Evolutionary conservation across 2,329 filamentous ascomycete genomes (phyloP).

Genomic region (Cryphonectria naterciae): DNA sequence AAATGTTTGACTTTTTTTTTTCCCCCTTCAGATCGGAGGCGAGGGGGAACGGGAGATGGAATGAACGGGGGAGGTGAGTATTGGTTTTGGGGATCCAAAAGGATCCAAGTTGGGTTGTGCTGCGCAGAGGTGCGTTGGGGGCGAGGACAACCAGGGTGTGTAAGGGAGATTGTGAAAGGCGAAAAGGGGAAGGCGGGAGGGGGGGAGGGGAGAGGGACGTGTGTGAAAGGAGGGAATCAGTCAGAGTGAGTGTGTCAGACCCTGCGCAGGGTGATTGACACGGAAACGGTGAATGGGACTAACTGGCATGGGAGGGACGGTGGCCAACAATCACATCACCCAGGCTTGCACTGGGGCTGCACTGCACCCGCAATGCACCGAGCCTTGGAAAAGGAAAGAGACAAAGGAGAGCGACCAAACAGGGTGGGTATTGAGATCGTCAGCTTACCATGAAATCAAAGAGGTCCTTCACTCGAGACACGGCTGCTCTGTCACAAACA

Average conservation of each 20-base stretch:
- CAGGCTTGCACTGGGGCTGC: neutral
- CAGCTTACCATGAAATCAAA: conserved; percentile 14
- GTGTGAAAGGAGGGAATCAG: conserved; percentile 3
- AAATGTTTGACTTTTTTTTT: conserved; percentile 22
- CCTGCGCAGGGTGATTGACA: neutral
- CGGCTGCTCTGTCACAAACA: conserved; percentile 18
- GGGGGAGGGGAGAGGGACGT: conserved; percentile 8
- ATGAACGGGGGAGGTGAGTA: conserved; percentile 28
- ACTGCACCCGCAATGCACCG: neutral
- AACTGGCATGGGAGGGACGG: conserved; percentile 10
- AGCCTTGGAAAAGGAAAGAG: conserved; percentile 1
- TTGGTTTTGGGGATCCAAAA: conserved; percentile 26
- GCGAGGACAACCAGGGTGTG: conserved; percentile 34
- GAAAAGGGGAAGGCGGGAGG: conserved; percentile 24
- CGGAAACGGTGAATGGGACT: conserved; percentile 20
- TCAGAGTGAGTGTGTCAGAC: neutral
- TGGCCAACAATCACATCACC: conserved; percentile 6
- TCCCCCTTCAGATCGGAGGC: neutral
- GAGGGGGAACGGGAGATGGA: conserved; percentile 17
- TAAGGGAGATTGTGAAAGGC: conserved; percentile 35
- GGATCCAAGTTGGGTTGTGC: conserved; percentile 11
- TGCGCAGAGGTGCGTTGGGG: conserved; percentile 25
- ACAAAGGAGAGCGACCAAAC: neutral
- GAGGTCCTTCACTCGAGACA: conserved; percentile 13
- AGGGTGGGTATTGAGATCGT: conserved; percentile 8